These are phyloP conservation scores for Bimuria novae-zelandiae DNA, from an alignment of 2,329 filamentous ascomycete species.

Conservation along the genomic window DNA sequence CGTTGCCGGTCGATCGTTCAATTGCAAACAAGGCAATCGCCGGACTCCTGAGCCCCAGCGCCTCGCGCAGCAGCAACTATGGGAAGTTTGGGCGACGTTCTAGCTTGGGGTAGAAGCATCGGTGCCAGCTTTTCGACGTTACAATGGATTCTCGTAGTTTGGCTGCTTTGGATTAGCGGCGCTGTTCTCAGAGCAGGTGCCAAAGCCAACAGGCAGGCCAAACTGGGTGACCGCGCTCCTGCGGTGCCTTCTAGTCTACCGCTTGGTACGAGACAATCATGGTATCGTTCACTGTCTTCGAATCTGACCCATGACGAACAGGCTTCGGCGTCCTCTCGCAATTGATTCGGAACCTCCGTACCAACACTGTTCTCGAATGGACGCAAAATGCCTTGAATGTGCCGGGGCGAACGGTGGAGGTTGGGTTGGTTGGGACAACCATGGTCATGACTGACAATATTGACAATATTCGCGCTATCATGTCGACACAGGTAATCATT, in stretches of 20 bases:
- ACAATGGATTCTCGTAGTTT: neutral
- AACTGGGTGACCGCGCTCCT: neutral
- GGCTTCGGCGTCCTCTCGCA: neutral
- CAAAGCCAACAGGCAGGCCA: neutral
- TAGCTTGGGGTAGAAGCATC: neutral
- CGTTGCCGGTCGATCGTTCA: neutral
- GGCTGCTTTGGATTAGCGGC: neutral
- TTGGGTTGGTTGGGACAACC: neutral
- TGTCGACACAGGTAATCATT: constrained; percentile 2
- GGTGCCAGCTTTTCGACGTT: neutral
- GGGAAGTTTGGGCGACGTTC: neutral
- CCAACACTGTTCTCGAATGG: neutral
- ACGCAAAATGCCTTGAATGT: neutral
- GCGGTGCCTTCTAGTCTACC: neutral
- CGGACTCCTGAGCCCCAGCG: too few species aligned
- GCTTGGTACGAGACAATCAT: neutral
- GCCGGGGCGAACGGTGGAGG: neutral
- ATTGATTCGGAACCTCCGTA: neutral
- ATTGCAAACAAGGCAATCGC: neutral
- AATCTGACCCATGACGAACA: neutral
- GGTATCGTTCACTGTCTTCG: too few species aligned
- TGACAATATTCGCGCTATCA: neutral
- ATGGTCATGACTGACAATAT: constrained; percentile 1
- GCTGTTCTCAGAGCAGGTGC: neutral
- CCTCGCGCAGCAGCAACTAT: neutral